Conservation (phyloP, 495 filamentous ascomycete genomes). For the Chaetomidium leptoderma region DNA sequence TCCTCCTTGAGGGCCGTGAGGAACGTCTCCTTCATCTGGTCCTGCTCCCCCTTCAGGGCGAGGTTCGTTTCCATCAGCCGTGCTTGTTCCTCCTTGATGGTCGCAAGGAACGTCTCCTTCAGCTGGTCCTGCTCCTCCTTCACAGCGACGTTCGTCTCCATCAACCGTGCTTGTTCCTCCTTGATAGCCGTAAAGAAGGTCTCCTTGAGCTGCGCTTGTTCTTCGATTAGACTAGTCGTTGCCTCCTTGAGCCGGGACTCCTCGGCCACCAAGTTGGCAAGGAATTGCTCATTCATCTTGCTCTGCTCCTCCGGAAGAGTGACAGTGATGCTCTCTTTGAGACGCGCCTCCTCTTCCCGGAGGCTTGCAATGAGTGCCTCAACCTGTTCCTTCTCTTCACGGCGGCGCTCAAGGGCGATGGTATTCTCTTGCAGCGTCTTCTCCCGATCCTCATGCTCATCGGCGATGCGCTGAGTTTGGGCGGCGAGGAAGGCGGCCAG, state of each 20-base stretch:
- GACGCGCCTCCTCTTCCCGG: slow-evolving; percentile 38
- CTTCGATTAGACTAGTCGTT: slow-evolving; percentile 10
- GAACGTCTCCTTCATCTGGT: slow-evolving; percentile 59
- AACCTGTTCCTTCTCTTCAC: slow-evolving; percentile 72
- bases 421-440: slow-evolving; percentile 78
- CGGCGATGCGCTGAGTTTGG: slow-evolving; percentile 72
- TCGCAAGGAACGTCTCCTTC: slow-evolving; percentile 15
- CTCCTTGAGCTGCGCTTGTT: slow-evolving; percentile 16
- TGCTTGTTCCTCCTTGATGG: slow-evolving; percentile 55
- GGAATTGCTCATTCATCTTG: slow-evolving; percentile 28
- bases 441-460: slow-evolving; percentile 75
- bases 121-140: neutral
- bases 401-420: slow-evolving; percentile 70
- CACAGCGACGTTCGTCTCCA: neutral
- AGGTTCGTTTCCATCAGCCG: slow-evolving; percentile 21
- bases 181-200: no score
- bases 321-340: slow-evolving; percentile 37
- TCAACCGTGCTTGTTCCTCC: no score
- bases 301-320: slow-evolving; percentile 53
- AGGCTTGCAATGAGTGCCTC: slow-evolving; percentile 64
- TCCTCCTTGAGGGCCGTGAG: slow-evolving; percentile 26
- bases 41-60: slow-evolving; percentile 65
- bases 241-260: slow-evolving; percentile 26
- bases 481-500: slow-evolving; percentile 79
- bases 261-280: slow-evolving; percentile 26